Evolutionary conservation across 2,329 filamentous ascomycete genomes (phyloP), one percentile per base, ranked within the genome.

Genomic region (Microdochium nivale): DNA sequence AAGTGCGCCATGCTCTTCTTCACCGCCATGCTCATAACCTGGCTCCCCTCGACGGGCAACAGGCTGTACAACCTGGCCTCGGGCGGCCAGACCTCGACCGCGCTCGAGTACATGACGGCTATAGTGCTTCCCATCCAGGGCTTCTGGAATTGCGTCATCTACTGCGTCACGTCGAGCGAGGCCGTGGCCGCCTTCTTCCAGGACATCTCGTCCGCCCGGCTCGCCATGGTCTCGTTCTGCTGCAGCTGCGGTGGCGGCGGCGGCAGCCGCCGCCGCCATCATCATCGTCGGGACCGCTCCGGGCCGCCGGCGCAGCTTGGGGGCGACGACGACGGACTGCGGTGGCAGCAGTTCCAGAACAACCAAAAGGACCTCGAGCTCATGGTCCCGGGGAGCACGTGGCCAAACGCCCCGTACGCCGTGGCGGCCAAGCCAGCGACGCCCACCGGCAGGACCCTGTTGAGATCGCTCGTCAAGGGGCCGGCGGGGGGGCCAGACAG

Each of bases 71-170:
- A 44, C 40, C 40, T 44, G n/a, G 40, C 40, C 40, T 19, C 14
- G 14, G 40, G 40, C n/a, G 40, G 40, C 40, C 9, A 44, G 16
- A 44, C 3, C 40, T 81, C 81, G 3, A 73, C 90, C 16, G 73
- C 83, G 9, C 77, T 94, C 24, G 83, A 88, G 59, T 82, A 86
- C 56, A 79, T 84, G 56, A 84, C 86, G 23, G 83, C 86, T 0
- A 77, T 89, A 40, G 88, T 94, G 1, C 75, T 95, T 9, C 88
- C 89, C 0, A 75, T 90, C 0, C 89, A 95, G 63, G 89, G 89
- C 0, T 87, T 91, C 60, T 94, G 88, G 88, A 95, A 95, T 64
- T 80, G 84, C 19, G 66, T 87, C 53, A 89, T 95, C 58, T 95
- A 94, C 67, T 69, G 82, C 16, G 76, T 80, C 11, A 89, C 86